These are phyloP conservation scores for Protomyces arabidopsidicola DNA, from an alignment of 1,139 yeast species.

Conservation along the genomic window DNA sequence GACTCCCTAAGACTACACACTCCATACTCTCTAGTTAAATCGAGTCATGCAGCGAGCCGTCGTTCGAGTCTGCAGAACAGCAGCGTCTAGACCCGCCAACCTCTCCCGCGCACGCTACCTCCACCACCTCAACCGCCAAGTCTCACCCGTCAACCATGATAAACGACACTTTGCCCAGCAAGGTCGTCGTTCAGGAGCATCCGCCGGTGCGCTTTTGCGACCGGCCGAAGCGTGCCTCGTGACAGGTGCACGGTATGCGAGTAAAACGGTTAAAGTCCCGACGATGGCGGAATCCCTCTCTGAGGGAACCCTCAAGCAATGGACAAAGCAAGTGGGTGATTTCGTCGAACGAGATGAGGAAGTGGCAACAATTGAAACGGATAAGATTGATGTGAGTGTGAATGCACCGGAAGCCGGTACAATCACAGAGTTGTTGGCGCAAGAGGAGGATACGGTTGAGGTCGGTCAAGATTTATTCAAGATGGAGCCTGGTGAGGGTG, in stretches of 20 bases:
- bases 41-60: background rate
- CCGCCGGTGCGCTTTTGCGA: background rate
- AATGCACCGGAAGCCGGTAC: constrained; percentile 93
- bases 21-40: no score
- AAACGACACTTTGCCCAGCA: background rate
- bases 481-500: constrained; percentile 84
- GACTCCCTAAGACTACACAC: background rate
- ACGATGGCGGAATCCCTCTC: constrained; percentile 98
- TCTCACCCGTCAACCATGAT: no score
- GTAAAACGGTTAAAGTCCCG: constrained; percentile 65
- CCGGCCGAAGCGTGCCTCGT: background rate
- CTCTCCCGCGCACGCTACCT: background rate
- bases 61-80: background rate
- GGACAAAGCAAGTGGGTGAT: constrained; percentile 74
- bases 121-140: no score
- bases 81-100: background rate
- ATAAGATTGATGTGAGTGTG: constrained; percentile 93
- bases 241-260: constrained; percentile 4
- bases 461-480: constrained; percentile 91
- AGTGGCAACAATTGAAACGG: constrained; percentile 96
- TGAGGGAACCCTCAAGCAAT: constrained; percentile 88
- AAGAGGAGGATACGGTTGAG: constrained; percentile 87
- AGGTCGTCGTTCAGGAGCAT: background rate
- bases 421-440: constrained; percentile 73
- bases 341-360: constrained; percentile 83